A percentile compares a stretch with the other conserved stretches of the same genome.
These are phyloP conservation scores for Carallia pectinifolia DNA, from an alignment of 345 rosid species.

Conservation along the genomic window DNA sequence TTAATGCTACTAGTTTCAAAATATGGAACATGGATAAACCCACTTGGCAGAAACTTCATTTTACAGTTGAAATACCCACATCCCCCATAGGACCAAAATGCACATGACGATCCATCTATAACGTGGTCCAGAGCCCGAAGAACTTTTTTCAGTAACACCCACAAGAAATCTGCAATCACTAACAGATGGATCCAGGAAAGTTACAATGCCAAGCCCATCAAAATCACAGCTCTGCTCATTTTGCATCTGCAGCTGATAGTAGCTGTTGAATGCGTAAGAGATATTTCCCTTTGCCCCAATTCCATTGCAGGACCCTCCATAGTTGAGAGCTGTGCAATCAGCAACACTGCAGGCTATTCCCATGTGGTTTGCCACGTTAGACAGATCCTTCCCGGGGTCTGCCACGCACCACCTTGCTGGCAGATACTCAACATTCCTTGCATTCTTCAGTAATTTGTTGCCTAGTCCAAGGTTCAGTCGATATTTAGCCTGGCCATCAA, in stretches of 20 bases:
- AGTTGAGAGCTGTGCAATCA: slow-evolving; percentile 84
- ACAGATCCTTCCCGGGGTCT: slow-evolving; percentile 62
- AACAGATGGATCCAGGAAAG: slow-evolving; percentile 80
- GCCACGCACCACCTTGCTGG: slow-evolving; percentile 97
- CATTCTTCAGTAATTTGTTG: slow-evolving; percentile 61
- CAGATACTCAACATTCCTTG: slow-evolving; percentile 68
- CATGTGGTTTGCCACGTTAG: slow-evolving; percentile 60
- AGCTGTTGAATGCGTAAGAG: slow-evolving; percentile 94
- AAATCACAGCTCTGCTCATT: slow-evolving; percentile 74
- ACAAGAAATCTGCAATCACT: slow-evolving; percentile 92
- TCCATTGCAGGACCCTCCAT: slow-evolving; percentile 88
- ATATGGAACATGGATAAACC: slow-evolving; percentile 32
- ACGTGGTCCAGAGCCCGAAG: slow-evolving; percentile 33
- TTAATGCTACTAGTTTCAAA: slow-evolving; percentile 25
- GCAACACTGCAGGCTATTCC: slow-evolving; percentile 75
- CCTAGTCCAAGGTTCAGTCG: slow-evolving; percentile 76
- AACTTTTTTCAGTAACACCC: slow-evolving; percentile 63
- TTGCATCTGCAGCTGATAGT: slow-evolving; percentile 87
- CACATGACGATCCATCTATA: slow-evolving; percentile 33
- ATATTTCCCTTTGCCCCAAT: slow-evolving; percentile 81
- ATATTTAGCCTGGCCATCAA: slow-evolving; percentile 96
- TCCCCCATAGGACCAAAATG: slow-evolving; percentile 32
- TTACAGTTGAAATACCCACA: slow-evolving; percentile 33
- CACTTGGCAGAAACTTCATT: slow-evolving; percentile 19
- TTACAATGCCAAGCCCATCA: slow-evolving; percentile 82